These are phyloP conservation scores for Candida maesae DNA, from an alignment of 805 yeast species.

Conservation along the genomic window DNA sequence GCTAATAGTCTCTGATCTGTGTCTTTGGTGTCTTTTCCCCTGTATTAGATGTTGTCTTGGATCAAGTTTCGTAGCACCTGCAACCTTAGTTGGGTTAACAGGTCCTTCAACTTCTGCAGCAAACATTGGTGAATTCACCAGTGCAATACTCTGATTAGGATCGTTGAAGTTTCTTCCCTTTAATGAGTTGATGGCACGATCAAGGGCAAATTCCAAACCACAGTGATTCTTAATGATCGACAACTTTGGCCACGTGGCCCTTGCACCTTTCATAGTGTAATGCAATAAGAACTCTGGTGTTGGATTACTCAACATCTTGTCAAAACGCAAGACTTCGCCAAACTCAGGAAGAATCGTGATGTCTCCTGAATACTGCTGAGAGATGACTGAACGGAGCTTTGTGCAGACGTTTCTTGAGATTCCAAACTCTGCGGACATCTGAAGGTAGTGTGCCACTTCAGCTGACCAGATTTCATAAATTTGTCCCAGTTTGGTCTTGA, in stretches of 20 bases:
- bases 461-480: slow-evolving; percentile 56
- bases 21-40: slow-evolving; percentile 20
- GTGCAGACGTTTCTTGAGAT: slow-evolving; percentile 68
- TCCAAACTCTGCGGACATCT: slow-evolving; percentile 71
- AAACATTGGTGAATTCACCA: slow-evolving; percentile 24
- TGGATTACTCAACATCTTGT: slow-evolving; percentile 74
- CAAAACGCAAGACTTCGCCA: slow-evolving; percentile 49
- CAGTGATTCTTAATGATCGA: slow-evolving; percentile 86
- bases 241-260: slow-evolving; percentile 92
- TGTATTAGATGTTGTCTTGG: background rate
- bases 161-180: slow-evolving; percentile 55
- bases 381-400: slow-evolving; percentile 67
- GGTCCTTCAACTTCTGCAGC: background rate
- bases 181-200: slow-evolving; percentile 66
- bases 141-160: slow-evolving; percentile 20
- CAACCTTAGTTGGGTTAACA: background rate
- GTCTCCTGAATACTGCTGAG: slow-evolving; percentile 91
- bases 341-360: slow-evolving; percentile 87
- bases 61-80: background rate
- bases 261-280: slow-evolving; percentile 75
- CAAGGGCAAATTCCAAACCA: slow-evolving; percentile 83
- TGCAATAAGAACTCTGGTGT: slow-evolving; percentile 68
- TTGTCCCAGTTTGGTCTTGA: slow-evolving; percentile 49
- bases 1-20: slow-evolving; percentile 24
- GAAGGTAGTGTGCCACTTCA: slow-evolving; percentile 77